phyloP scores from a whole-genome alignment of 1,284 basidiomycete genomes.

The Leccinum griseonigrum region DNA sequence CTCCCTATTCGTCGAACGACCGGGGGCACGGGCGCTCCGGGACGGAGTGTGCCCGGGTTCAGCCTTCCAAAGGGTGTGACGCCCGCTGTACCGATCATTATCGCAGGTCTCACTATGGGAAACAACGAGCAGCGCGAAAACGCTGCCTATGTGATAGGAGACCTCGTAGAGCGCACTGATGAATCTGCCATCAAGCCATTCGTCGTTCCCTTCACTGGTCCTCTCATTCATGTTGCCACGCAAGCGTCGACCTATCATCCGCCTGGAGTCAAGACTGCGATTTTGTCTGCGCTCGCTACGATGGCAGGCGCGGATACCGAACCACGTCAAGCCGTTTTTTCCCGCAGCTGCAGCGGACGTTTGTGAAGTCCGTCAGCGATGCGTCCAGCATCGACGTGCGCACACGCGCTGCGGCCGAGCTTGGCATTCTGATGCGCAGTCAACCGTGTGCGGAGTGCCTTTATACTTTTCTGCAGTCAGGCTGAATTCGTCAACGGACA shows the following conservation, averaged over 20 bases:
- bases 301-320: constrained; percentile 82
- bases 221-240: not conserved
- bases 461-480: too few relatives aligned
- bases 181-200: not conserved
- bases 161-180: not conserved
- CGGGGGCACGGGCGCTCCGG: constrained; percentile 82
- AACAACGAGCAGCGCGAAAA: constrained; percentile 21
- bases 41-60: constrained; percentile 31
- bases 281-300: constrained; percentile 39
- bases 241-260: not conserved
- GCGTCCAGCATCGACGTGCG: constrained; percentile 79
- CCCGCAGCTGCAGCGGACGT: constrained; percentile 95
- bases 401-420: constrained; percentile 76
- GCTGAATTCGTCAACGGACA: too few relatives aligned
- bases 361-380: constrained; percentile 92
- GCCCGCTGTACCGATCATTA: not conserved
- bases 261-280: not conserved
- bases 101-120: constrained; percentile 15
- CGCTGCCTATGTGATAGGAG: not conserved
- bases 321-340: constrained; percentile 96
- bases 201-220: not conserved
- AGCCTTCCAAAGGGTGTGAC: not conserved
- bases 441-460: constrained; percentile 71
- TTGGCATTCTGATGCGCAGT: constrained; percentile 76
- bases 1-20: constrained; percentile 82